phyloP scores from a whole-genome alignment of 1,284 basidiomycete genomes.

The Anthracocystis setariae region DNA sequence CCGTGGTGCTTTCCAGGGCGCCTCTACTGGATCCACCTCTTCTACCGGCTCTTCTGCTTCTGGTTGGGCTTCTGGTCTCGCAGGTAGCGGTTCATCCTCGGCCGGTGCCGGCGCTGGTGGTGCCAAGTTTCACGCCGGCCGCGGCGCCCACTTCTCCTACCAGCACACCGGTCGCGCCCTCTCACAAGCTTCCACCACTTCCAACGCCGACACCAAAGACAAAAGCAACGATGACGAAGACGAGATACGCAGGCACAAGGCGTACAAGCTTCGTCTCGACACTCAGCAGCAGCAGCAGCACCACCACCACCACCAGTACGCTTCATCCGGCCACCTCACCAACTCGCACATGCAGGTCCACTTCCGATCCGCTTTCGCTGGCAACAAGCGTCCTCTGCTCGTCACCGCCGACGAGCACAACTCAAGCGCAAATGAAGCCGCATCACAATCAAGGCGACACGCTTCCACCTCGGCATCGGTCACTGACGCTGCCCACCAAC shows the following conservation, averaged over 20 bases:
- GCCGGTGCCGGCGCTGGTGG: constrained; percentile 58
- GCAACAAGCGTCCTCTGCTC: constrained; percentile 31
- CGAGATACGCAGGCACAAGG: constrained; percentile 33
- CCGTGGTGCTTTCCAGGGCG: constrained; percentile 50
- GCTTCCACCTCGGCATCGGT: constrained; percentile 16
- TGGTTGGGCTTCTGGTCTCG: constrained; percentile 48
- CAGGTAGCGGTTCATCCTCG: constrained; percentile 43
- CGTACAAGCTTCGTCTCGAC: constrained; percentile 42
- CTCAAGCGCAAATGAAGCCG: background rate
- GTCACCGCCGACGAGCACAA: constrained; percentile 15
- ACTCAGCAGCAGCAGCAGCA: constrained; percentile 10
- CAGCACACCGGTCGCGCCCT: constrained; percentile 54
- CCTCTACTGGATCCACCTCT: constrained; percentile 27
- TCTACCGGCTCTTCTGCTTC: constrained; percentile 46
- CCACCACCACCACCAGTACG: constrained; percentile 13
- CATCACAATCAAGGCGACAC: constrained; percentile 7
- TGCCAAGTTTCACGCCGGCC: constrained; percentile 60
- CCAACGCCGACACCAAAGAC: constrained; percentile 37
- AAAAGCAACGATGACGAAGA: constrained; percentile 52
- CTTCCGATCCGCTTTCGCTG: constrained; percentile 44
- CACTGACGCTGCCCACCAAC: background rate
- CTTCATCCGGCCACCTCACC: constrained; percentile 24
- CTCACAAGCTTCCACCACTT: constrained; percentile 47
- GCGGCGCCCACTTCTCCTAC: constrained; percentile 57
- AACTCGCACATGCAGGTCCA: constrained; percentile 45